phyloP scores from a whole-genome alignment of 495 filamentous ascomycete species.

The Aspergillus affinis region DNA sequence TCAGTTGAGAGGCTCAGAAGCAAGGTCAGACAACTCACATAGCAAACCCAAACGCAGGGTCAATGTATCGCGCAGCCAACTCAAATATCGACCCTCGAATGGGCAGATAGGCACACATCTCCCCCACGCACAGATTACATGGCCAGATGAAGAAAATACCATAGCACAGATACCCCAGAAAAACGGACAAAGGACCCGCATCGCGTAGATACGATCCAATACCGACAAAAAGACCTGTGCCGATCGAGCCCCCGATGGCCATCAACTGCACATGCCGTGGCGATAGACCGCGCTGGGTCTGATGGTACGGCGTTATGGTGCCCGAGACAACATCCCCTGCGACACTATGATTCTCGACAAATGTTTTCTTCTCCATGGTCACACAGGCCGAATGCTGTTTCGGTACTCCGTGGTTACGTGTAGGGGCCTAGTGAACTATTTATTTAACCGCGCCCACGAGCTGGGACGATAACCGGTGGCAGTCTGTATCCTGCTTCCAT shows the following conservation, averaged over 20 bases:
- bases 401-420: slow-evolving; percentile 9
- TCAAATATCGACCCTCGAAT: slow-evolving; percentile 71
- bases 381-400: slow-evolving; percentile 1
- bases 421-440: too few relatives aligned
- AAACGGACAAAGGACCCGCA: slow-evolving; percentile 63
- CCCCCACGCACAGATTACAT: slow-evolving; percentile 42
- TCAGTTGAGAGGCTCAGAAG: not conserved
- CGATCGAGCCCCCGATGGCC: slow-evolving; percentile 73
- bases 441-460: not conserved
- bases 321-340: slow-evolving; percentile 22
- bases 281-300: slow-evolving; percentile 58
- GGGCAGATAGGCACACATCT: slow-evolving; percentile 74
- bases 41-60: slow-evolving; percentile 70
- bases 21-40: slow-evolving; percentile 33
- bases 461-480: not conserved
- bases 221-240: slow-evolving; percentile 74
- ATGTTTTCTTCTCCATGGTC: slow-evolving; percentile 29
- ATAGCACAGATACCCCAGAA: slow-evolving; percentile 61
- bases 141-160: slow-evolving; percentile 35
- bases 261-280: slow-evolving; percentile 68
- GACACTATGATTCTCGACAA: slow-evolving; percentile 13
- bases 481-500: too few relatives aligned
- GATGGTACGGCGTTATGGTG: slow-evolving; percentile 17
- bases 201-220: slow-evolving; percentile 66
- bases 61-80: slow-evolving; percentile 67